A percentile compares a stretch with the other conserved stretches of the same genome.
Evolutionary conservation across 495 filamentous ascomycete species (phyloP).

Genomic region (Tuber aestivum): DNA sequence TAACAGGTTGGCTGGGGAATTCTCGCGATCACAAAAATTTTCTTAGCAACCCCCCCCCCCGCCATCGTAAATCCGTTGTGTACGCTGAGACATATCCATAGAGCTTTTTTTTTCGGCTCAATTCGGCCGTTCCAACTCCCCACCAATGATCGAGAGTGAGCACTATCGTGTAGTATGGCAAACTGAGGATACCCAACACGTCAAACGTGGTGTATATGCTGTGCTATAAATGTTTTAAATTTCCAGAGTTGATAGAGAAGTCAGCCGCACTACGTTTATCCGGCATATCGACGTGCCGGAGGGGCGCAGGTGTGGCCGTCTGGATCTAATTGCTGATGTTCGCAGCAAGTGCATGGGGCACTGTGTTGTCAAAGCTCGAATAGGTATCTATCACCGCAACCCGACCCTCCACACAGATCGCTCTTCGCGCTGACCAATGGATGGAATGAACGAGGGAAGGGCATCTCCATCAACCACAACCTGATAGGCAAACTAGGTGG

Average conservation of each 20-base stretch:
- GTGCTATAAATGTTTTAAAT: background rate
- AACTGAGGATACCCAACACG: background rate
- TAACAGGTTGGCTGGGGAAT: background rate
- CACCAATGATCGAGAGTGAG: background rate
- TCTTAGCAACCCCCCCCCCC: background rate
- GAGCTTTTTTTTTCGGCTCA: background rate
- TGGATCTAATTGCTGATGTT: background rate
- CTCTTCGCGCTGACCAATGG: background rate
- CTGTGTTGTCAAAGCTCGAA: background rate
- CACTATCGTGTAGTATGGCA: background rate
- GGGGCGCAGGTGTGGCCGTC: background rate
- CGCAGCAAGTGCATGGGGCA: background rate
- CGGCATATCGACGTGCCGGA: background rate
- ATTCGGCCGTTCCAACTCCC: background rate
- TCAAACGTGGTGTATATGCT: background rate
- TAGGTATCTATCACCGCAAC: background rate
- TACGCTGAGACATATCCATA: background rate
- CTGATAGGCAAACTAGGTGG: background rate
- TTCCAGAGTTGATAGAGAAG: background rate
- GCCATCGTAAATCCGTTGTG: background rate
- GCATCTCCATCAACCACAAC: background rate
- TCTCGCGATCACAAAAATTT: background rate
- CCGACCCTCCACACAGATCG: background rate
- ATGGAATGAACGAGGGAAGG: background rate
- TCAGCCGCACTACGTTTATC: background rate